Percentiles rank a stretch among this genome's conserved stretches.
These are phyloP conservation scores for Hymenochaete sp. DNA, from an alignment of 1,284 basidiomycete species.

Conservation along the genomic window DNA sequence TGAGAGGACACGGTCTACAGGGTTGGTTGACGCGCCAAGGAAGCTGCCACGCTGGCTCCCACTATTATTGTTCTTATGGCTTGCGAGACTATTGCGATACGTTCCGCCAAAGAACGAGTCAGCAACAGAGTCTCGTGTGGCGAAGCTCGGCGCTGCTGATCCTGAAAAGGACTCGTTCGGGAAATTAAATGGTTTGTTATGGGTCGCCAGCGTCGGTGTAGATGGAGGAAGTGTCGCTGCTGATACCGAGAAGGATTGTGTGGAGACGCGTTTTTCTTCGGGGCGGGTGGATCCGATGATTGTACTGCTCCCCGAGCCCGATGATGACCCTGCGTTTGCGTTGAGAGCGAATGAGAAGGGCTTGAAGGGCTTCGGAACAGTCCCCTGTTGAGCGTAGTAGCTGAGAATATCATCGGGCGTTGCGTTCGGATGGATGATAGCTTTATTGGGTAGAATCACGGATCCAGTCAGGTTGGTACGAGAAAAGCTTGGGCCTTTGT, in stretches of 20 bases:
- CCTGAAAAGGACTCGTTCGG: too few species aligned
- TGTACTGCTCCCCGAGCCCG: too few species aligned
- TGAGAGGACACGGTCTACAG: too few species aligned
- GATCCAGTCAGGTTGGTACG: constrained; percentile 35
- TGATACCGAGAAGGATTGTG: constrained; percentile 19
- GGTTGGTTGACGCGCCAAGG: too few species aligned
- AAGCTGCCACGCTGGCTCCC: too few species aligned
- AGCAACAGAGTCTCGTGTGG: constrained; percentile 29
- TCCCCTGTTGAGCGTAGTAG: constrained; percentile 38
- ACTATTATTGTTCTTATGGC: too few species aligned
- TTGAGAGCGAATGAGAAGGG: constrained; percentile 36
- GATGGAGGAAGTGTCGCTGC: constrained; percentile 6
- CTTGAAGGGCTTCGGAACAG: constrained; percentile 39
- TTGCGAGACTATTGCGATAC: too few species aligned
- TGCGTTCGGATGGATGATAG: constrained; percentile 30
- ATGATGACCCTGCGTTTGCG: too few species aligned
- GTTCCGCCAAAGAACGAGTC: constrained; percentile 23
- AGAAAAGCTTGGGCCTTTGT: constrained; percentile 31
- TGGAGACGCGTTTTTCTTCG: constrained; percentile 18
- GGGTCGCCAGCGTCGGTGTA: constrained; percentile 21
- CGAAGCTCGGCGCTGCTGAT: constrained; percentile 24
- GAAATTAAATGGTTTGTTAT: too few species aligned
- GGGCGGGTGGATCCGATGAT: constrained; percentile 18
- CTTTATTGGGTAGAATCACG: constrained; percentile 45
- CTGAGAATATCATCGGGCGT: constrained; percentile 36